A percentile compares a stretch with the other conserved stretches of the same genome.
These are phyloP conservation scores for Parachlorella kessleri DNA, from an alignment of 139 green algal species.

Conservation along the genomic window DNA sequence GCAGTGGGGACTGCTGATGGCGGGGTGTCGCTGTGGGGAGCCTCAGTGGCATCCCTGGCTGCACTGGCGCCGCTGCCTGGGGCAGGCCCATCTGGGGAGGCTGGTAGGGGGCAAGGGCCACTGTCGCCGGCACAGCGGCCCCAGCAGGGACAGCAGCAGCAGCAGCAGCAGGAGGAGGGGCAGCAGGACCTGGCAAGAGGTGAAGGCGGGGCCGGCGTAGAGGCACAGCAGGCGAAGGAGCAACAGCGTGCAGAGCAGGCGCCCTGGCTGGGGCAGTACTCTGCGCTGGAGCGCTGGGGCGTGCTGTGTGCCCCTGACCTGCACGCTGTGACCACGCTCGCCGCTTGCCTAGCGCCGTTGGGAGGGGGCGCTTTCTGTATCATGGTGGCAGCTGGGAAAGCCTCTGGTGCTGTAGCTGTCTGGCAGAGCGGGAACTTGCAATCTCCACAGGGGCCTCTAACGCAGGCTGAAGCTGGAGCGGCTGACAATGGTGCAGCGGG, in stretches of 20 bases:
- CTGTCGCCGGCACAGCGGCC: too few species aligned
- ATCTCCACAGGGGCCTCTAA: too few species aligned
- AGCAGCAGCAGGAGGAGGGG: not conserved
- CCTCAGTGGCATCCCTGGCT: conserved; percentile 10
- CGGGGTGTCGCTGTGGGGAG: conserved; percentile 29
- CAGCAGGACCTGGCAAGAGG: not conserved
- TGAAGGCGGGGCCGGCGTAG: too few species aligned
- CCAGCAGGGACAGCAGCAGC: not conserved
- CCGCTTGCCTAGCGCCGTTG: not conserved
- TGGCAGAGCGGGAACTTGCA: conserved; percentile 2
- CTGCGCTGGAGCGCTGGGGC: conserved; percentile 10
- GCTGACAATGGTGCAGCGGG: too few species aligned
- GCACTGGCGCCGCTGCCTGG: not conserved
- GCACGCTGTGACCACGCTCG: conserved; percentile 1
- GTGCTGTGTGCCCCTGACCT: conserved; percentile 2
- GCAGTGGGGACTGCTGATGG: conserved; percentile 35
- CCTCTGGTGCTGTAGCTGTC: conserved; percentile 5
- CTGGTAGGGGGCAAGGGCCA: too few species aligned
- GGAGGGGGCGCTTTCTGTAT: not conserved
- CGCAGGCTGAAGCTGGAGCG: too few species aligned
- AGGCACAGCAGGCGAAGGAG: not conserved
- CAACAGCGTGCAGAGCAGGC: not conserved
- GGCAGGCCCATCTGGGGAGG: too few species aligned
- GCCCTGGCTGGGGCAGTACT: not conserved
- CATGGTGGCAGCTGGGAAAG: conserved; percentile 23